Evolutionary conservation across 345 rosid species (phyloP).

Genomic region (Anacardium occidentale): DNA sequence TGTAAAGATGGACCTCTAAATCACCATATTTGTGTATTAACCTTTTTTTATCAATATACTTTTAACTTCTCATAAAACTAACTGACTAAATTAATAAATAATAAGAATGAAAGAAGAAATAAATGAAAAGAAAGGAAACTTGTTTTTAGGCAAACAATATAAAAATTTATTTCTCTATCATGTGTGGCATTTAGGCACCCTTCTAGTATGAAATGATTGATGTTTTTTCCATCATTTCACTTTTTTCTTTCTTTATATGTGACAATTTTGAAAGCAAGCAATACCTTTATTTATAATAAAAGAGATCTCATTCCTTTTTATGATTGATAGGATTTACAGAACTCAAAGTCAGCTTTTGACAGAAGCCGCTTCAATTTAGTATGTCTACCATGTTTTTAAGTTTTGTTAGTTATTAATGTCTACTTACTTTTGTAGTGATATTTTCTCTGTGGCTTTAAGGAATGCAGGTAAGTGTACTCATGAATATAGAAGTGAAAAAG

Average conservation of each 20-base stretch:
- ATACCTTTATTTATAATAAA: background rate
- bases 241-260: background rate
- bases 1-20: too few relatives aligned
- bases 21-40: too few relatives aligned
- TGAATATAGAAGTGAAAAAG: slow-evolving; percentile 81
- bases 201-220: background rate
- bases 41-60: too few relatives aligned
- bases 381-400: slow-evolving; percentile 30
- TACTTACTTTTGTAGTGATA: slow-evolving; percentile 30
- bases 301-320: background rate
- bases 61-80: too few relatives aligned
- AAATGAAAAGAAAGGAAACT: too few relatives aligned
- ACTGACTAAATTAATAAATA: too few relatives aligned
- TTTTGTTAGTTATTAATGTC: slow-evolving; percentile 7
- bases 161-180: too few relatives aligned
- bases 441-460: slow-evolving; percentile 51
- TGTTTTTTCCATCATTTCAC: too few relatives aligned
- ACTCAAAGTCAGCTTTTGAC: slow-evolving; percentile 86
- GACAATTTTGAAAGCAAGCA: background rate
- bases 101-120: too few relatives aligned
- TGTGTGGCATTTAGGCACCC: background rate
- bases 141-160: too few relatives aligned
- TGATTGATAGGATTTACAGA: slow-evolving; percentile 65
- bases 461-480: slow-evolving; percentile 76
- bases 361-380: slow-evolving; percentile 88